A percentile compares a stretch with the other conserved stretches of the same genome.
These are phyloP conservation scores for Cryptosporidium viatorum DNA, from an alignment of 169 alveolate genomes.

Conservation along the genomic window DNA sequence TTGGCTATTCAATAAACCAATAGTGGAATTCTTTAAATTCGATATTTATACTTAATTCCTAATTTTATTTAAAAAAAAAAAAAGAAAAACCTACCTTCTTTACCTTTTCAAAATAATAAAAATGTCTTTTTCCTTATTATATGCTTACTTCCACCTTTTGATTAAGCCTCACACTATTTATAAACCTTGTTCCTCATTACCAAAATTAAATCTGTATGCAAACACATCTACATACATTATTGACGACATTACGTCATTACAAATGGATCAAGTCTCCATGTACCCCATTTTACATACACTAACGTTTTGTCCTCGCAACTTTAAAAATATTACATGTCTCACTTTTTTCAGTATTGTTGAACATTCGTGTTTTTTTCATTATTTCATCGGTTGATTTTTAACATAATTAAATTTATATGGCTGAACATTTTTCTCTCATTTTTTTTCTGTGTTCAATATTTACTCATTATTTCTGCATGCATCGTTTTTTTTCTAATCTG, in stretches of 20 bases:
- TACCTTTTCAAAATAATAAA: conserved; percentile 15
- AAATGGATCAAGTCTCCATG: conserved; percentile 75
- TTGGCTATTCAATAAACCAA: conserved; percentile 10
- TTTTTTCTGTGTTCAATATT: background rate
- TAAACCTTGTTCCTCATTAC: conserved; percentile 42
- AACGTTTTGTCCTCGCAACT: conserved; percentile 66
- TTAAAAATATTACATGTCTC: background rate
- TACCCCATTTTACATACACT: conserved; percentile 67
- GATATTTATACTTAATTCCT: conserved; percentile 23
- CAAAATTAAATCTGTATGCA: conserved; percentile 60
- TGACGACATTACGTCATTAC: conserved; percentile 69
- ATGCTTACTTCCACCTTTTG: conserved; percentile 3
- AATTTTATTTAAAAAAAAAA: conserved; percentile 3
- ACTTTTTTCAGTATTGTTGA: background rate
- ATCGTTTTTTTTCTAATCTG: background rate
- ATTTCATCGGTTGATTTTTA: background rate
- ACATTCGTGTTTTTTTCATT: background rate
- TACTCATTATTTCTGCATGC: background rate
- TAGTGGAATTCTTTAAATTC: conserved; percentile 6
- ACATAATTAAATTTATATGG: background rate
- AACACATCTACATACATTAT: conserved; percentile 75
- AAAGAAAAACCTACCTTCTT: conserved; percentile 30
- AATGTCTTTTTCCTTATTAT: background rate
- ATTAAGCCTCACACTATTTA: conserved; percentile 41
- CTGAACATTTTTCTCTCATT: background rate